These are phyloP conservation scores for Phialocephala sp. DNA, from an alignment of 2,329 filamentous ascomycete genomes.

Conservation along the genomic window DNA sequence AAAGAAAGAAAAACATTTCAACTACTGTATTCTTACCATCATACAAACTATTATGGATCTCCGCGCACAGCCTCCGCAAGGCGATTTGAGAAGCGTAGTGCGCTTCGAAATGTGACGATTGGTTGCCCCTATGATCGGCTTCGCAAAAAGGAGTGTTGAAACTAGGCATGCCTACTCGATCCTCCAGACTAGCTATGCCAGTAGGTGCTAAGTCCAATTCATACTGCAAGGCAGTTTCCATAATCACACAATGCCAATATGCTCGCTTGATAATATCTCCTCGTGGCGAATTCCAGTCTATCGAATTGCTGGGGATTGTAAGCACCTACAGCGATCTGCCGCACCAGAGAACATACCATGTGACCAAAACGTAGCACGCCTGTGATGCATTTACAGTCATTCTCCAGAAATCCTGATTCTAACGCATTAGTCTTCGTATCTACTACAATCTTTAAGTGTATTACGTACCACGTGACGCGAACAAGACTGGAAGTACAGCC, in stretches of 20 bases:
- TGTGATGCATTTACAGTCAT: constrained; percentile 60
- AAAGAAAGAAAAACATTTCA: neutral
- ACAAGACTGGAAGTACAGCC: constrained; percentile 59
- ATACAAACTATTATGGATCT: constrained; percentile 57
- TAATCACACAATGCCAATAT: constrained; percentile 63
- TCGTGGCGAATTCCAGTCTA: constrained; percentile 53
- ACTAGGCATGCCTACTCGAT: constrained; percentile 59
- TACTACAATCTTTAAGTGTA: neutral
- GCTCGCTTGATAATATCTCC: constrained; percentile 59
- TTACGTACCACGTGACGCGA: constrained; percentile 55
- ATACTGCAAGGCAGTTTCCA: constrained; percentile 60
- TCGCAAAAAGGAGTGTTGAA: constrained; percentile 56
- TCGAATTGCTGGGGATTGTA: constrained; percentile 44
- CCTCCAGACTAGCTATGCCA: constrained; percentile 58
- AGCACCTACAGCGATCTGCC: constrained; percentile 21
- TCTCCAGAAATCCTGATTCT: constrained; percentile 62
- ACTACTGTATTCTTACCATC: constrained; percentile 49
- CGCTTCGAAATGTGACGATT: constrained; percentile 59
- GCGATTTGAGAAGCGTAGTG: constrained; percentile 66
- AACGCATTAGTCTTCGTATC: constrained; percentile 23
- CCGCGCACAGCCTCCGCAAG: constrained; percentile 57
- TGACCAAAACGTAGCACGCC: constrained; percentile 61
- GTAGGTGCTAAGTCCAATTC: constrained; percentile 64
- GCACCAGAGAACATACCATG: constrained; percentile 48
- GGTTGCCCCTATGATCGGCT: constrained; percentile 54